Evolutionary conservation across 2,329 filamentous ascomycete species (phyloP).

Genomic region (Stagonosporopsis chrysanthemi): DNA sequence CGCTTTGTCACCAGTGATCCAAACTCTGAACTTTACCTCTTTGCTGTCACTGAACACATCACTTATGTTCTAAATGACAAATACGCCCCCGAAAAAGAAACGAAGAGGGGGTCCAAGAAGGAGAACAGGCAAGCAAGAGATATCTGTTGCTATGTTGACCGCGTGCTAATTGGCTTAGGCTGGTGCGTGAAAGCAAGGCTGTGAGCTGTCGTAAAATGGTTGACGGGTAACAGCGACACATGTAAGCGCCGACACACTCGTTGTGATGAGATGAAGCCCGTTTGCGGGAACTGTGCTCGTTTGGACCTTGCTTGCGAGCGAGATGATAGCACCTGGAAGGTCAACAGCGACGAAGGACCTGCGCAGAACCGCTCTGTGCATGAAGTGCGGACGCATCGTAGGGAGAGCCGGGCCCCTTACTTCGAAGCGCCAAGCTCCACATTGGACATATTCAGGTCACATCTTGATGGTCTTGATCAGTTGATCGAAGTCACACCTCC

Average conservation of each 20-base stretch:
- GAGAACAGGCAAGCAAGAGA: constrained; percentile 31
- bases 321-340: constrained; percentile 29
- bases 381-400: constrained; percentile 19
- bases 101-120: constrained; percentile 37
- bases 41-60: not conserved
- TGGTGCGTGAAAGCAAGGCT: constrained; percentile 1
- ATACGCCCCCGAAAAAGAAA: constrained; percentile 29
- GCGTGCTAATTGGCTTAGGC: constrained; percentile 8
- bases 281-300: constrained; percentile 44
- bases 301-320: constrained; percentile 39
- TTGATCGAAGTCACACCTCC: constrained; percentile 14
- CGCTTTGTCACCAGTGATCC: constrained; percentile 5
- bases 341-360: constrained; percentile 2
- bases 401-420: constrained; percentile 10
- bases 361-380: constrained; percentile 7
- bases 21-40: not conserved
- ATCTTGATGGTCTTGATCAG: constrained; percentile 33
- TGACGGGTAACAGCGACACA: constrained; percentile 34
- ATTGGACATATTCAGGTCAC: constrained; percentile 32
- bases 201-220: not conserved
- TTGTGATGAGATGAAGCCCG: constrained; percentile 45
- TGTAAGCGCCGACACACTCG: constrained; percentile 46
- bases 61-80: not conserved
- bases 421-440: constrained; percentile 14
- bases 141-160: not conserved